These are phyloP conservation scores for Stylosanthes scabra DNA, from an alignment of 331 rosid genomes.

Conservation along the genomic window DNA sequence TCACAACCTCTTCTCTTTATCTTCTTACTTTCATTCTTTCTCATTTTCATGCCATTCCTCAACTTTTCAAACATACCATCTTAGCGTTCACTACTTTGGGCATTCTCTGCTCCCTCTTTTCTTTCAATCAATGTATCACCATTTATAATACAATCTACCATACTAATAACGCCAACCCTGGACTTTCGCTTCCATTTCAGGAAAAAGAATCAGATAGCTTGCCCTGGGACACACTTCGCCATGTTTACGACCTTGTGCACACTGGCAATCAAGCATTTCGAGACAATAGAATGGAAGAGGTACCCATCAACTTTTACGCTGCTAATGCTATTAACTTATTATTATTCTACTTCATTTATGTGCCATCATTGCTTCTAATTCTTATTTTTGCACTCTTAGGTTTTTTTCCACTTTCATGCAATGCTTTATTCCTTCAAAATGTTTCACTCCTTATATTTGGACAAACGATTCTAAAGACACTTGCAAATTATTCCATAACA, in stretches of 20 bases:
- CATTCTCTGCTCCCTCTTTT: slow-evolving; percentile 10
- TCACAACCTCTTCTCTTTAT: slow-evolving; percentile 42
- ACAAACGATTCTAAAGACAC: slow-evolving; percentile 24
- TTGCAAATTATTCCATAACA: too few species aligned
- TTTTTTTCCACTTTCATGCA: slow-evolving; percentile 1
- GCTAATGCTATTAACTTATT: not conserved
- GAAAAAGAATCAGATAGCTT: slow-evolving; percentile 58
- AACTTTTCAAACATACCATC: too few species aligned
- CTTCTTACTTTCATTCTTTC: slow-evolving; percentile 35
- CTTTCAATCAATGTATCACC: not conserved
- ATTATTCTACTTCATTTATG: too few species aligned
- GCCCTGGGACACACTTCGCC: slow-evolving; percentile 61
- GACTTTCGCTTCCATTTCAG: slow-evolving; percentile 59
- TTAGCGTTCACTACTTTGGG: too few species aligned
- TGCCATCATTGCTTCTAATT: not conserved
- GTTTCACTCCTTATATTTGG: too few species aligned
- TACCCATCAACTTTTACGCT: slow-evolving; percentile 24
- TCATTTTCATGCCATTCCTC: too few species aligned
- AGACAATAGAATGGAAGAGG: slow-evolving; percentile 80
- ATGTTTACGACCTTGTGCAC: slow-evolving; percentile 70
- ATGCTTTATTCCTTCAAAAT: slow-evolving; percentile 18
- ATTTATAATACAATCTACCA: slow-evolving; percentile 1
- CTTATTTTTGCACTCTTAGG: slow-evolving; percentile 8
- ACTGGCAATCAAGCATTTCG: slow-evolving; percentile 79
- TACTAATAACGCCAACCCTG: slow-evolving; percentile 33